Conservation (phyloP, 2,329 filamentous ascomycete species). For the Epichloe scottii region DNA sequence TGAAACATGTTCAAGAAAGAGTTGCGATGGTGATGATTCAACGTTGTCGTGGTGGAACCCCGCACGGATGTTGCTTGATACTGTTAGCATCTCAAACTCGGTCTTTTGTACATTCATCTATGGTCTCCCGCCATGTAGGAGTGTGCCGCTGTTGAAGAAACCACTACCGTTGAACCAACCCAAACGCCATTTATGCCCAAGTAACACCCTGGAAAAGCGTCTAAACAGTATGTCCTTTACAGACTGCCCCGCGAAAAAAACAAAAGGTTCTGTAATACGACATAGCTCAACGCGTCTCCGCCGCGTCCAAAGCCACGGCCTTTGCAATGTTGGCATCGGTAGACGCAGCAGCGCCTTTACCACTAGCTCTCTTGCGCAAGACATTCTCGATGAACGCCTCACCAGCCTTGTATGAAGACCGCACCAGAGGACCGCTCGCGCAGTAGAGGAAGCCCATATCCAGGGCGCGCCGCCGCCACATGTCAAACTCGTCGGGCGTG, state of each 20-base stretch:
- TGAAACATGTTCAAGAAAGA: too few relatives aligned
- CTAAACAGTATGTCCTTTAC: constrained; percentile 7
- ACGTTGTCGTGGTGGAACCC: not conserved
- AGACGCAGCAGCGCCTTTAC: constrained; percentile 20
- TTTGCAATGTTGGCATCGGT: constrained; percentile 21
- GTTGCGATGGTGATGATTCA: not conserved
- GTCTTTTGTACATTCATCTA: not conserved
- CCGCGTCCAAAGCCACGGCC: constrained; percentile 26
- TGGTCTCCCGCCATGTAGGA: not conserved
- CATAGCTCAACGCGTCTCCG: constrained; percentile 11
- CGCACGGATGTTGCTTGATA: not conserved
- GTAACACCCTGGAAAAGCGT: not conserved
- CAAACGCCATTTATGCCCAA: constrained; percentile 6
- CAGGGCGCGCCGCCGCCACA: constrained; percentile 79
- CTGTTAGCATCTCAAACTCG: not conserved
- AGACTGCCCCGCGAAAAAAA: not conserved
- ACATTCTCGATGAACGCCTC: constrained; percentile 99
- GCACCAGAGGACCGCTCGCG: constrained; percentile 81
- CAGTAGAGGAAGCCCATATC: constrained; percentile 97
- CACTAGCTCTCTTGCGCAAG: constrained; percentile 61
- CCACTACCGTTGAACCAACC: constrained; percentile 16
- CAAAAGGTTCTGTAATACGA: too few relatives aligned
- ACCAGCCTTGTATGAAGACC: constrained; percentile 94
- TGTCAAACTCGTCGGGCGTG: constrained; percentile 79
- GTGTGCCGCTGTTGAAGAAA: constrained; percentile 17